Evolutionary conservation across 2,329 filamentous ascomycete species (phyloP).

Genomic region (Bipolaris oryzae): DNA sequence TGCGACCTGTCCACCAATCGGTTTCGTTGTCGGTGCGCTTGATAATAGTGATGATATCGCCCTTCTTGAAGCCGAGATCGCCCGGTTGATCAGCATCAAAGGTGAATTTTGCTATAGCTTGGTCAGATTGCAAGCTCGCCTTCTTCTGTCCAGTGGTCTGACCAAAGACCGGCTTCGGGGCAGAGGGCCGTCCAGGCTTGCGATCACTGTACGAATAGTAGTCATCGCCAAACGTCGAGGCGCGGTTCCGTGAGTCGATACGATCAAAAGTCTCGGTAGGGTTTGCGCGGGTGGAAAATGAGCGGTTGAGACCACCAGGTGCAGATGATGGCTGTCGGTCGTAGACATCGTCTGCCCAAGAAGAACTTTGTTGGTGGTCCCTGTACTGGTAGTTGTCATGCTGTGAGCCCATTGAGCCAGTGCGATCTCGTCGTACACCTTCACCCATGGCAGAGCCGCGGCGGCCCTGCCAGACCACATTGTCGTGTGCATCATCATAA

Average conservation of each 20-base stretch:
- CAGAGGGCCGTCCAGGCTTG: conserved; percentile 78
- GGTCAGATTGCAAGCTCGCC: conserved; percentile 64
- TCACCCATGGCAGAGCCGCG: conserved; percentile 74
- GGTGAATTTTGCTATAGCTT: conserved; percentile 88
- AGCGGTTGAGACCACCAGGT: conserved; percentile 47
- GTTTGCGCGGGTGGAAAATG: conserved; percentile 60
- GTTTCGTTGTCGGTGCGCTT: conserved; percentile 94
- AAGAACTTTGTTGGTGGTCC: conserved; percentile 65
- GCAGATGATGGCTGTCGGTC: conserved; percentile 59
- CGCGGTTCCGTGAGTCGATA: conserved; percentile 46
- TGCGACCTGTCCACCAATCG: conserved; percentile 97
- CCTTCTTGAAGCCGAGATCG: conserved; percentile 95
- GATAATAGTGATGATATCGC: conserved; percentile 90
- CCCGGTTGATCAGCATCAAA: conserved; percentile 94
- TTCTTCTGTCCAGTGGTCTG: conserved; percentile 55
- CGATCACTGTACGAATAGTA: conserved; percentile 64
- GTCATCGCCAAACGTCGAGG: conserved; percentile 54
- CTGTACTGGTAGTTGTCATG: conserved; percentile 59
- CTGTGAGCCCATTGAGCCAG: conserved; percentile 41
- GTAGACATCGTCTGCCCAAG: conserved; percentile 79
- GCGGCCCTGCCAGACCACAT: conserved; percentile 81
- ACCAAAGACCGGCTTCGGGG: conserved; percentile 86
- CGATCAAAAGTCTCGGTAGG: conserved; percentile 58
- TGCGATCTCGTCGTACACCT: conserved; percentile 61
- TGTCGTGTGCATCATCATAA: conserved; percentile 82